Evolutionary conservation across 208 protist species (phyloP), one percentile per base, ranked within the genome.

Genomic region (Leishmania amazonensis): DNA sequence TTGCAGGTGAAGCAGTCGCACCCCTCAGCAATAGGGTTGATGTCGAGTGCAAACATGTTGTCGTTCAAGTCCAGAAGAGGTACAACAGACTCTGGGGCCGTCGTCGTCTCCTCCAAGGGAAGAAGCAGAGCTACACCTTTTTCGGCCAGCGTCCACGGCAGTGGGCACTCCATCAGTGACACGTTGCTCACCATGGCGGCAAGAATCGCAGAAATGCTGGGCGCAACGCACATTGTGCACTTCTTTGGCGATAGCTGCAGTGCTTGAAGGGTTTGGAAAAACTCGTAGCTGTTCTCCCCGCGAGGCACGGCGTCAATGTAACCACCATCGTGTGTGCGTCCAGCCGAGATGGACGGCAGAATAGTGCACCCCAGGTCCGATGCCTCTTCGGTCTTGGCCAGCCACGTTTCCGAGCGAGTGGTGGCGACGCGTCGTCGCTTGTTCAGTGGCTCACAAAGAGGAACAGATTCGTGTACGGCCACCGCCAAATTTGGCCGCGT

Each of bases 1-100:
- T 71, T 83, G 79, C 95, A 98, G 13, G 94, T 95, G 79, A 90
- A 95, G 81, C 95, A 98, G 35, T 51, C 21, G 80, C 95, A 98
- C 49, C 81, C 79, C 9, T 51, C 68, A 9, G 71, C 75, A 5
- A 98, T 79, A 24, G 93, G 93, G 17, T 53, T 54, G 83, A 95
- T 95, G 49, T 96, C 93, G 21, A 92, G 76, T 8, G 87, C 78
- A 79, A 91, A 97, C 15, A 28, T 62, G 68, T 85, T 78, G 86
- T 97, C 90, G 84, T 96, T 94, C 19, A 98, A 83, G 80, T 98
- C 93, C 2, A 96, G 87, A 73, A 90, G 84, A 15, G 88, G 75
- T 24, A 5, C 90, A 11, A 95, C 83, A 70, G 88, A 83, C 21
- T 86, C 65, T 45, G 13, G 42, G 35, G 28, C 3, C 1, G 21